Percentiles rank a stretch among this genome's conserved stretches.
Evolutionary conservation across 208 protist species (phyloP).

Genomic region (Trypanosoma congolense): DNA sequence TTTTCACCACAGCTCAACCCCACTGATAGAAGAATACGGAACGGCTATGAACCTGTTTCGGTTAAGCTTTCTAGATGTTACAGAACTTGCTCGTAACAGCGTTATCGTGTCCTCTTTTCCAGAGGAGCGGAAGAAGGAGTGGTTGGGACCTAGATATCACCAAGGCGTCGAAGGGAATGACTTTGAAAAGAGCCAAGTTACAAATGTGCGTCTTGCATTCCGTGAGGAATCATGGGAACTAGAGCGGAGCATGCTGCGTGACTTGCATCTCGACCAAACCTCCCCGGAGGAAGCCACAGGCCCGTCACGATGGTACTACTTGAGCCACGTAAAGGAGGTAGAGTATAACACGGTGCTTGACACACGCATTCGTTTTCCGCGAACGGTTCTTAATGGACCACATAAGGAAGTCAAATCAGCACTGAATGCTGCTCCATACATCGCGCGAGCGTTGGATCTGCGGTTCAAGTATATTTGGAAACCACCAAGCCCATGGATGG

Average conservation of each 20-base stretch:
- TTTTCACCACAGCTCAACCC: slow-evolving; percentile 79
- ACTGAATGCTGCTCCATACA: slow-evolving; percentile 31
- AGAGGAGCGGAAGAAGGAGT: slow-evolving; percentile 59
- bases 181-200: slow-evolving; percentile 79
- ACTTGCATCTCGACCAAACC: slow-evolving; percentile 51
- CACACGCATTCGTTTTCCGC: slow-evolving; percentile 82
- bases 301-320: slow-evolving; percentile 68
- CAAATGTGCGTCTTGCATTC: slow-evolving; percentile 78
- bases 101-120: slow-evolving; percentile 85
- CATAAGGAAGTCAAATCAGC: slow-evolving; percentile 29
- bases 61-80: slow-evolving; percentile 81
- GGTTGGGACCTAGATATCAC: slow-evolving; percentile 74
- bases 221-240: slow-evolving; percentile 77
- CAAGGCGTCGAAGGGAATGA: slow-evolving; percentile 60
- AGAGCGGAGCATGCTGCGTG: slow-evolving; percentile 79
- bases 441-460: slow-evolving; percentile 70
- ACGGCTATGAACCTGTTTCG: slow-evolving; percentile 86
- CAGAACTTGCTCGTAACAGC: slow-evolving; percentile 85
- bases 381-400: slow-evolving; percentile 78
- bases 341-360: slow-evolving; percentile 86
- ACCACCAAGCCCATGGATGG: slow-evolving; percentile 71
- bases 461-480: slow-evolving; percentile 78
- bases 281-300: slow-evolving; percentile 35
- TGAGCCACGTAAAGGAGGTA: slow-evolving; percentile 77
- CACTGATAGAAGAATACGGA: slow-evolving; percentile 86